Evolutionary conservation across 345 rosid genomes (phyloP).

Genomic region (Rhodamnia rubescens): DNA sequence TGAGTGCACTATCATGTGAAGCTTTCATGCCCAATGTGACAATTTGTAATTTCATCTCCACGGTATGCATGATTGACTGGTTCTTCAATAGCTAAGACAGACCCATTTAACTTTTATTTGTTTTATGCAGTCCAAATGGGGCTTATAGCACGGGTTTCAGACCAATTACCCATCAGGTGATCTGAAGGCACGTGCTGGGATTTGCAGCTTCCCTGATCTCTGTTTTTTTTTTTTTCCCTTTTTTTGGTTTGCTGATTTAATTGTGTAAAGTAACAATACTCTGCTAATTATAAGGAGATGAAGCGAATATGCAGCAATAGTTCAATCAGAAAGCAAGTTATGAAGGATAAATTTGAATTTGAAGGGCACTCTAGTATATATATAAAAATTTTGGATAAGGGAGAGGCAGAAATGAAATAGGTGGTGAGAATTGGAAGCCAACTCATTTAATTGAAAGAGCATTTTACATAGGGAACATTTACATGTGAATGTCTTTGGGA

Average conservation of each 20-base stretch:
- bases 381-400: background rate
- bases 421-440: background rate
- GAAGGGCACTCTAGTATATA: background rate
- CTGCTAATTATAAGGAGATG: background rate
- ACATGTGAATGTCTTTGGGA: background rate
- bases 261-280: background rate
- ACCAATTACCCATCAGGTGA: slow-evolving; percentile 98
- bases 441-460: background rate
- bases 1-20: background rate
- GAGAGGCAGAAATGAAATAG: background rate
- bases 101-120: background rate
- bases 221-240: background rate
- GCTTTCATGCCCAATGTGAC: background rate
- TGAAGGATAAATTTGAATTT: background rate
- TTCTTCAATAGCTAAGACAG: background rate
- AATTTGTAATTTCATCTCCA: background rate
- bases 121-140: slow-evolving; percentile 77
- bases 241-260: background rate
- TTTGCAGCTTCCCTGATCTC: slow-evolving; percentile 7
- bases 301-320: background rate
- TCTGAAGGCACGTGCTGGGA: slow-evolving; percentile 38
- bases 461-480: background rate
- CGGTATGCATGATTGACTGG: background rate
- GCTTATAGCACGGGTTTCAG: slow-evolving; percentile 93
- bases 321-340: background rate